A percentile compares a stretch with the other conserved stretches of the same genome.
Evolutionary conservation across 306 rosid species (phyloP).

Genomic region (Potentilla sterilis): DNA sequence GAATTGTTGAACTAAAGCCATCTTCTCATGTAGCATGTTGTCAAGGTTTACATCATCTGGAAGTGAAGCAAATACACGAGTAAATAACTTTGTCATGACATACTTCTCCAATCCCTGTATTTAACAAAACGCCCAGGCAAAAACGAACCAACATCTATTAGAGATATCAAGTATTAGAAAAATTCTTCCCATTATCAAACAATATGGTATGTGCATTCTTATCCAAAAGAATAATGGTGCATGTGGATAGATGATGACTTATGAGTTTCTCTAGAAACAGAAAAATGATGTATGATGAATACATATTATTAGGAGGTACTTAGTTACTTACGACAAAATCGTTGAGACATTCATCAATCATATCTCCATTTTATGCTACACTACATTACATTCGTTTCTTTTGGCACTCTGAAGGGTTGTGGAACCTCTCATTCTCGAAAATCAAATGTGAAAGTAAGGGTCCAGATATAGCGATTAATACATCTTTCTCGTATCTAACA

Average conservation of each 20-base stretch:
- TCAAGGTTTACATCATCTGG: slow-evolving; percentile 84
- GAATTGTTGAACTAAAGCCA: slow-evolving; percentile 86
- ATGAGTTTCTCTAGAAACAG: background rate
- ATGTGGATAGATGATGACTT: background rate
- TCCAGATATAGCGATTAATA: background rate
- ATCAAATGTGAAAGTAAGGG: background rate
- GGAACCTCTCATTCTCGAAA: background rate
- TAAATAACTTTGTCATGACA: slow-evolving; percentile 95
- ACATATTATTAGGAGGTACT: background rate
- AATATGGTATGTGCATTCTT: background rate
- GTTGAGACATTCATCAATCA: background rate
- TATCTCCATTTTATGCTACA: background rate
- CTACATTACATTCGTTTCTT: background rate
- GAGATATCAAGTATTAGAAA: slow-evolving; percentile 9
- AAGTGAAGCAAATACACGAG: slow-evolving; percentile 88
- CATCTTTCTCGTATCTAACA: background rate
- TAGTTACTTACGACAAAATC: background rate
- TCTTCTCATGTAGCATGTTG: slow-evolving; percentile 75
- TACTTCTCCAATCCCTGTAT: slow-evolving; percentile 98
- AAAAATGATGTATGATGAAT: too few relatives aligned
- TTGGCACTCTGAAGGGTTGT: background rate
- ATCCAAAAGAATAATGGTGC: background rate
- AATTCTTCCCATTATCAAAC: background rate
- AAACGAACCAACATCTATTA: slow-evolving; percentile 16
- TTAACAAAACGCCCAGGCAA: slow-evolving; percentile 26